phyloP scores from a whole-genome alignment of 2,329 filamentous ascomycete species.

The Penicillium digitatum region DNA sequence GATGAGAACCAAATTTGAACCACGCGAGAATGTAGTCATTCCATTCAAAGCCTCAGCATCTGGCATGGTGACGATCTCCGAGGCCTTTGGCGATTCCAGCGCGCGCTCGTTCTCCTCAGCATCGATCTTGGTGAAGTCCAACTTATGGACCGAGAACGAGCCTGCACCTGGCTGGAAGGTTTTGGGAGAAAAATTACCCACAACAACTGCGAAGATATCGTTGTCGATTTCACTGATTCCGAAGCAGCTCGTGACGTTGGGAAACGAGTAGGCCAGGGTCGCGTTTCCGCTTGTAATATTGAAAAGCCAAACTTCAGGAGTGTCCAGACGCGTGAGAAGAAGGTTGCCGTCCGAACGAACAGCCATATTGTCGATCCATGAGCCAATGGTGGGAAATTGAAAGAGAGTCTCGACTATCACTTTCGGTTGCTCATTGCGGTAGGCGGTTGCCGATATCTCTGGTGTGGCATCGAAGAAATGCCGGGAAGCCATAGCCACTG shows the following conservation, averaged over 20 bases:
- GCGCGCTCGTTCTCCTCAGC: neutral
- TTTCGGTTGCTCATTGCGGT: conserved; percentile 13
- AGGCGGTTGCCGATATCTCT: neutral
- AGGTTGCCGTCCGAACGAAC: conserved; percentile 20
- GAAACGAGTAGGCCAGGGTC: conserved; percentile 17
- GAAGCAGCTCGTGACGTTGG: conserved; percentile 21
- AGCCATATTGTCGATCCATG: conserved; percentile 22
- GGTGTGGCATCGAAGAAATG: neutral
- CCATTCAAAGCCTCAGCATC: conserved; percentile 20
- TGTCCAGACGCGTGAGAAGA: conserved; percentile 21
- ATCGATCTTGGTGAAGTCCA: conserved; percentile 11
- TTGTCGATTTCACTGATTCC: conserved; percentile 24
- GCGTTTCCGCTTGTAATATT: conserved; percentile 19
- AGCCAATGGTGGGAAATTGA: conserved; percentile 25
- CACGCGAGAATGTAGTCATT: conserved; percentile 19
- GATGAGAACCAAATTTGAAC: conserved; percentile 18
- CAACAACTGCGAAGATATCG: conserved; percentile 23
- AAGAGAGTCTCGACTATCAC: conserved; percentile 20
- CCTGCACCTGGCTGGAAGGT: conserved; percentile 18
- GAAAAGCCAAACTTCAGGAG: conserved; percentile 21
- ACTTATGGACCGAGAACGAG: conserved; percentile 19
- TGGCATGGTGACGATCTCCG: conserved; percentile 18
- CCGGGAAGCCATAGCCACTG: conserved; percentile 10
- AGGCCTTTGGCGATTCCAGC: neutral
- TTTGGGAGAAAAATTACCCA: conserved; percentile 20